Base-by-base conservation (phyloP, 768 basidiomycete genomes). In the Auricularia auricula-judae region DNA sequence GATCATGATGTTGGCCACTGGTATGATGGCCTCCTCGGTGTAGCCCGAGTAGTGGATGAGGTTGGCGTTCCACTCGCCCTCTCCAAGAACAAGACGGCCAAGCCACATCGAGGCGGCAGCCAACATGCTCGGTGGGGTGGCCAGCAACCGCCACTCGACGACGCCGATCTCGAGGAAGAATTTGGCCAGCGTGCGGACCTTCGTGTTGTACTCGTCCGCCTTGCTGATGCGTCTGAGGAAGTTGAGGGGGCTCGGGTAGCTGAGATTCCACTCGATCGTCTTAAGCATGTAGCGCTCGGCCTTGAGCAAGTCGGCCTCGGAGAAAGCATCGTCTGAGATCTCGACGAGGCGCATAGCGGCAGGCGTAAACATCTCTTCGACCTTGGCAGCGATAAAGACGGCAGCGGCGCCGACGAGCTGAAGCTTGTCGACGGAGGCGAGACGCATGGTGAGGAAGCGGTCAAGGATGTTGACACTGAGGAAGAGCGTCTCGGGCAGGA, bases 401-500 rank as follows among this genome's bases (percentile, higher is more conserved):
- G 88, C 86, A 2, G 91, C 87, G 62, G 93, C 81, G 64, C 95
- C 95, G 65, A 97, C 92, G 43, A 95, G 84, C 74, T 97, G 95
- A 39, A 96, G 82, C 74, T 94, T 95, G 66, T 84, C 78, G 36
- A 94, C 78, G 1, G 90, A 88, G 66, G 94, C 86, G 61, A 85
- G 82, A 12, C 93, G 88, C 2, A 77, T 75, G 44, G 83, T 83
- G 36, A 86, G 79, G 78, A 86, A 85, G 59, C 85, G 82, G 73
- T 86, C 85, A 71, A 86, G 80, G 71, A 97, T 85, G 78, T 97
- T 95, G 68, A 86, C 80, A 70, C 86, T 86, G 65, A 96, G 84
- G 78, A 95, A 96, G 64, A 97, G 84, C 1, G 95, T 95, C 75
- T 98, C 94, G 16, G 91, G 90, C 10, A 91, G 80, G 36, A 97